These are phyloP conservation scores for Exobasidium rhododendri DNA, from an alignment of 1,284 basidiomycete genomes.

Conservation along the genomic window DNA sequence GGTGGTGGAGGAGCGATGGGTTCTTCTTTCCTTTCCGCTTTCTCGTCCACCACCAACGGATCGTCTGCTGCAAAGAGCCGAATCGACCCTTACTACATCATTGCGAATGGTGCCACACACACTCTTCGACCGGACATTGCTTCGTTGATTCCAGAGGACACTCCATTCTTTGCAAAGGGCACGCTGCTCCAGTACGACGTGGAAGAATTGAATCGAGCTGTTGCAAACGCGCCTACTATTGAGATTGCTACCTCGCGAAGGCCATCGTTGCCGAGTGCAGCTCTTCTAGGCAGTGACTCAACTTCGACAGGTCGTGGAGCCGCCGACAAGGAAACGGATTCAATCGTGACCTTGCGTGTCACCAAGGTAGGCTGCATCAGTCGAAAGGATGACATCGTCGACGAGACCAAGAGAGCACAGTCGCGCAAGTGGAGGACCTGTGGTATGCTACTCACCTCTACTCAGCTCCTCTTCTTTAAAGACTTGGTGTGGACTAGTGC, in stretches of 20 bases:
- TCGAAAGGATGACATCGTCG: slow-evolving; percentile 70
- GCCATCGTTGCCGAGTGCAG: slow-evolving; percentile 10
- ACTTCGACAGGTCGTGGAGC: background rate
- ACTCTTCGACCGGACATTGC: slow-evolving; percentile 61
- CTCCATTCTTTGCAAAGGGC: slow-evolving; percentile 38
- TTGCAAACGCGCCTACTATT: slow-evolving; percentile 42
- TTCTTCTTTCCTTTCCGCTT: slow-evolving; percentile 12
- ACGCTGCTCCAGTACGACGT: slow-evolving; percentile 25
- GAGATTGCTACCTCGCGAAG: slow-evolving; percentile 36
- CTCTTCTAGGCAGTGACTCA: slow-evolving; percentile 1
- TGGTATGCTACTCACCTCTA: slow-evolving; percentile 80
- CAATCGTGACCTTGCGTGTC: slow-evolving; percentile 64
- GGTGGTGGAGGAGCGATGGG: background rate
- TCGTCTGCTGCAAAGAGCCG: slow-evolving; percentile 59
- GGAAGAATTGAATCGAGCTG: slow-evolving; percentile 29
- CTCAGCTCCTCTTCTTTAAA: slow-evolving; percentile 87
- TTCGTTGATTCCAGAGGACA: slow-evolving; percentile 35
- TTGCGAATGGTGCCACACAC: slow-evolving; percentile 69
- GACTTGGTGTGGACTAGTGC: slow-evolving; percentile 68
- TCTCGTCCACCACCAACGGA: background rate
- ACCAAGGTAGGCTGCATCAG: slow-evolving; percentile 77
- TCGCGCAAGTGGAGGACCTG: slow-evolving; percentile 85
- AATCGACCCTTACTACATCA: slow-evolving; percentile 88
- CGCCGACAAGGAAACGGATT: slow-evolving; percentile 24
- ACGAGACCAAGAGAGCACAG: slow-evolving; percentile 71